Evolutionary conservation across 208 protist genomes (phyloP).

Genomic region (Crithidia thermophila): DNA sequence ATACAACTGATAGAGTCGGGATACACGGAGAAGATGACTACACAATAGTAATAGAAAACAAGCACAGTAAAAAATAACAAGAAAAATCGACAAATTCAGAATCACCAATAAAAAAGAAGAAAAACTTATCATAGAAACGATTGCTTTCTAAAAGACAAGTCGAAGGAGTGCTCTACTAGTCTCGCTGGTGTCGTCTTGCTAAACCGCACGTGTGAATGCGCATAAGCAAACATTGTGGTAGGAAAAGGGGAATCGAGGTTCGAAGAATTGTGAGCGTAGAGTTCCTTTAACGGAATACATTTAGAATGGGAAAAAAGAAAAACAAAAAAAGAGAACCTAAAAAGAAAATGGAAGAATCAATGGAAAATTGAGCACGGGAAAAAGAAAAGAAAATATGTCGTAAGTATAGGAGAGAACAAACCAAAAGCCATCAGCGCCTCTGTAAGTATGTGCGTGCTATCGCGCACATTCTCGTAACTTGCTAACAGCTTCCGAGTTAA

Average conservation of each 20-base stretch:
- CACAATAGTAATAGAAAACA: conserved; percentile 7
- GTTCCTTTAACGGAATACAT: conserved; percentile 3
- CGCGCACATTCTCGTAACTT: too few species aligned
- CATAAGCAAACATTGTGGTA: conserved; percentile 3
- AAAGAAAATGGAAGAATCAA: conserved; percentile 1
- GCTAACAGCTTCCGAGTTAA: too few species aligned
- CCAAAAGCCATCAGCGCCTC: not conserved
- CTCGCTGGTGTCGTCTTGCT: not conserved
- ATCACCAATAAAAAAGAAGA: not conserved
- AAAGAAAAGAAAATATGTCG: not conserved
- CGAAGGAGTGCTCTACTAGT: conserved; percentile 6
- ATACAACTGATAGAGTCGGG: not conserved
- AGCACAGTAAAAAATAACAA: not conserved
- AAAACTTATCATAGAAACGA: too few species aligned
- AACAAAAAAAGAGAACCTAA: conserved; percentile 6
- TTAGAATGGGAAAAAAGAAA: conserved; percentile 7
- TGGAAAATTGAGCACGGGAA: conserved; percentile 2
- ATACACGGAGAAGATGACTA: not conserved
- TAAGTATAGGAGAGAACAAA: not conserved
- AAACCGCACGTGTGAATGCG: not conserved
- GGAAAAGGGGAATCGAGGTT: too few species aligned
- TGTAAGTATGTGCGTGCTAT: too few species aligned
- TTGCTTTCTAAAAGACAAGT: not conserved
- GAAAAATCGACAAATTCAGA: not conserved
- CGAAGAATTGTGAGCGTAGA: not conserved